Base-by-base conservation (phyloP, 768 basidiomycete species). In the Lanmaoa pseudosensibilis region DNA sequence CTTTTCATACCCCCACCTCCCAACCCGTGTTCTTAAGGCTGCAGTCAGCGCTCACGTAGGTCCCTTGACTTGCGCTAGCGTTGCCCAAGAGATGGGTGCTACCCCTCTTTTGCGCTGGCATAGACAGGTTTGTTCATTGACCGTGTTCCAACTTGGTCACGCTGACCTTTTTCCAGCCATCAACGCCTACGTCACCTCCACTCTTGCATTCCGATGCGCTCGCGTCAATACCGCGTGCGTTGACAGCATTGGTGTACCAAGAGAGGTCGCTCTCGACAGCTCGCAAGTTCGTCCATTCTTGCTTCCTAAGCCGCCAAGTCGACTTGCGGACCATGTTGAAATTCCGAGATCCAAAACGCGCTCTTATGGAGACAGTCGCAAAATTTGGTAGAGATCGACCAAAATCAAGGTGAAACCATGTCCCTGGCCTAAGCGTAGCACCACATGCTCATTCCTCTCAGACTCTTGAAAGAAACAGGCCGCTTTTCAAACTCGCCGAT, bases 31-130 rank as follows among this genome's bases (percentile, higher is more conserved):
- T 23, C 75, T 92, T 63, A 95, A 97, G 74, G 90, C 92, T 7
- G 94, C 92, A 15, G 84, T 96, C 55, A 94, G 91, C 40, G 92
- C 94, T 52, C 91, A 92, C 71, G 95, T 94, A 33, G 96, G 96
- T 15, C 87, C 92, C 16, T 75, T 83, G 61, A 87, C 89, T 6
- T 93, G 92, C 66, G 85, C 90, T 39, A 84, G 80, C 61, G 87
- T 98, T 48, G 95, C 95, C 25, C 83, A 86, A 55, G 90, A 94
- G 73, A 86, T 88, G 79, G 93, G 92, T 58, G 90, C 86, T 19
- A 73, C 81, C 21, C 86, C 87, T 4, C 78, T 95, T 30, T 70
- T 95, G 46, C 81, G 92, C 60, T 94, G 93, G 93, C 83, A 88
- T 69, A 80, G 89, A 74, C 80, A 78, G 65, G 90, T 92, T 72